Conservation (phyloP, 495 filamentous ascomycete species). For the Aspergillus haitiensis region DNA sequence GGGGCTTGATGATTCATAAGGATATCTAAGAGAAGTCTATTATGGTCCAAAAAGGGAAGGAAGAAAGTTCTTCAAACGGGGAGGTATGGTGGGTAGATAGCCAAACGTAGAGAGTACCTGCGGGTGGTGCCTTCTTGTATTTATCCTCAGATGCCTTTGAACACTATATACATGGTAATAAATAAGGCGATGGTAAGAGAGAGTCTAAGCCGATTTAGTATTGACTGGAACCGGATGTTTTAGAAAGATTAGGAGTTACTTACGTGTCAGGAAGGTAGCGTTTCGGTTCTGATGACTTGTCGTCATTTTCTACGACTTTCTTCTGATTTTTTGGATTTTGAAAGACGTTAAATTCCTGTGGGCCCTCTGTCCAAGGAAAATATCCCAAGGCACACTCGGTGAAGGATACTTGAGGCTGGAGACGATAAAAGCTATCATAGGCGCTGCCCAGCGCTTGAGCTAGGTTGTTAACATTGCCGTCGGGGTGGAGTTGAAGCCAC, state of each 20-base stretch:
- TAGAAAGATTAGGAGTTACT: not conserved
- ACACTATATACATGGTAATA: constrained; percentile 4
- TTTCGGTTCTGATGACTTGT: not conserved
- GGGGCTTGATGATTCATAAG: too few species aligned
- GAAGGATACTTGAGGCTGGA: constrained; percentile 54
- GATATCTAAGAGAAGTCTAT: too few species aligned
- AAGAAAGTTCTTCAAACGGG: not conserved
- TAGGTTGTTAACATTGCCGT: constrained; percentile 40
- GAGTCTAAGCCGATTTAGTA: not conserved
- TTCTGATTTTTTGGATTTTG: not conserved
- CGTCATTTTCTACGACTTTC: not conserved
- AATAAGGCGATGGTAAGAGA: not conserved
- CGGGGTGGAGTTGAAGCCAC: constrained; percentile 57
- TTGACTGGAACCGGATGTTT: not conserved
- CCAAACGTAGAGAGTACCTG: not conserved
- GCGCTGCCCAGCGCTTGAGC: constrained; percentile 42
- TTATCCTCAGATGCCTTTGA: constrained; percentile 3
- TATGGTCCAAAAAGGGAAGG: too few species aligned
- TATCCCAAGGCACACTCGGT: constrained; percentile 60
- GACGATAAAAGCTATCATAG: constrained; percentile 60
- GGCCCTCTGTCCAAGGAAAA: constrained; percentile 59
- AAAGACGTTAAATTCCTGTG: constrained; percentile 42
- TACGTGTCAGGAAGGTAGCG: constrained; percentile 2
- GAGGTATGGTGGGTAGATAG: not conserved
- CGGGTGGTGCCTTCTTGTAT: not conserved